Evolutionary conservation across 1,139 yeast species (phyloP).

Genomic region (Blastobotrys raffinosifermentans): DNA sequence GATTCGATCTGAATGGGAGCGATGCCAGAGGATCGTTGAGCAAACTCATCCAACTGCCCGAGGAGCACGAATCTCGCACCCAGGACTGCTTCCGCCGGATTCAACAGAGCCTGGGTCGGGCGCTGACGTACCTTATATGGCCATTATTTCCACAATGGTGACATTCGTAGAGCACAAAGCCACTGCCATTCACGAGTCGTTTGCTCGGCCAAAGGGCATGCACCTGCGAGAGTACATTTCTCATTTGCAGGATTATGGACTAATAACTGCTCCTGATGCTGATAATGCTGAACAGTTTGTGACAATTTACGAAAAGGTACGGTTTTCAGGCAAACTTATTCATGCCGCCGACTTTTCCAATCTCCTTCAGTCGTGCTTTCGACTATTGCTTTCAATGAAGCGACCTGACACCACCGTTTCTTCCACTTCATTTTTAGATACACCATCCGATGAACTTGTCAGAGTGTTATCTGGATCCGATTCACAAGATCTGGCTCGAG

Average conservation of each 20-base stretch:
- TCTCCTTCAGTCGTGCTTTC: constrained; percentile 46
- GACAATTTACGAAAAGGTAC: constrained; percentile 58
- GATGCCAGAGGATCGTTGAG: constrained; percentile 45
- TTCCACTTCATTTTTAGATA: too few species aligned
- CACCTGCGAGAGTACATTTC: constrained; percentile 47
- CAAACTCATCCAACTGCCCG: constrained; percentile 46
- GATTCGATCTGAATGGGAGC: constrained; percentile 40
- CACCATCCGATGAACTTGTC: too few species aligned
- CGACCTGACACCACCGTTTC: constrained; percentile 7
- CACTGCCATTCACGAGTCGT: constrained; percentile 40
- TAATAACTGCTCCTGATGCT: constrained; percentile 19
- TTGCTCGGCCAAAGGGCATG: constrained; percentile 38
- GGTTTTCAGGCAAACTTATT: constrained; percentile 63
- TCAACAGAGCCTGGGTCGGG: constrained; percentile 37
- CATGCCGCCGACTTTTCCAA: constrained; percentile 53
- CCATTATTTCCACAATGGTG: constrained; percentile 41
- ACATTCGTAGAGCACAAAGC: constrained; percentile 38
- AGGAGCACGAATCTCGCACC: constrained; percentile 45
- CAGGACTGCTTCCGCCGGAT: constrained; percentile 48
- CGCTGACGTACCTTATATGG: constrained; percentile 59
- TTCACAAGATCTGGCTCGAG: too few species aligned
- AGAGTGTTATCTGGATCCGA: too few species aligned
- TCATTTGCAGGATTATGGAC: constrained; percentile 30
- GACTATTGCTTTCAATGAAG: constrained; percentile 17
- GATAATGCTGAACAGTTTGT: constrained; percentile 37